These are phyloP conservation scores for Pseudopyrenochaeta lycopersici DNA, from an alignment of 2,329 filamentous ascomycete genomes.

Conservation along the genomic window DNA sequence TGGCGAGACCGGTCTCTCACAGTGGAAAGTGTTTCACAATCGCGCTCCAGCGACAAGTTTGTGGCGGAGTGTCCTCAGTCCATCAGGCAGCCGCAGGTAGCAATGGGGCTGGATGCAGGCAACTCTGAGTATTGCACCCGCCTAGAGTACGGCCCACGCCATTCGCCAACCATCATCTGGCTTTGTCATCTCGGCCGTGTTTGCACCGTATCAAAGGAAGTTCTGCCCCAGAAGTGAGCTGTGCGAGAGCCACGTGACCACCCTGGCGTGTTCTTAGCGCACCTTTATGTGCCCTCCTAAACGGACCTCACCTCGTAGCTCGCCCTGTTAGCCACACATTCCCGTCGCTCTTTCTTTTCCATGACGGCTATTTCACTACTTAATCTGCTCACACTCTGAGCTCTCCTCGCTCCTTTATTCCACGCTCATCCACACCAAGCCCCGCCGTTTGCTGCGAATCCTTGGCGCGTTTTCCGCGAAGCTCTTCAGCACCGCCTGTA, in stretches of 20 bases:
- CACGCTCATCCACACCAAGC: slow-evolving; percentile 16
- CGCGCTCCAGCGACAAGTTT: slow-evolving; percentile 3
- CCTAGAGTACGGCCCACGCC: slow-evolving; percentile 1
- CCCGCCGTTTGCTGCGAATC: slow-evolving; percentile 28
- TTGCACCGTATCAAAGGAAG: slow-evolving; percentile 5
- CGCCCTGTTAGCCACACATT: slow-evolving; percentile 19
- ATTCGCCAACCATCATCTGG: slow-evolving; percentile 21
- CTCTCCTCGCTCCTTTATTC: slow-evolving; percentile 30
- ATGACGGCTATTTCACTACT: slow-evolving; percentile 42
- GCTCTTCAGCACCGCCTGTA: slow-evolving; percentile 29
- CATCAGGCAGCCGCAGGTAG: slow-evolving; percentile 46
- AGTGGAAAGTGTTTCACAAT: slow-evolving; percentile 22
- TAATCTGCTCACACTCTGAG: slow-evolving; percentile 40
- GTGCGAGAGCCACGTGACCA: slow-evolving; percentile 24
- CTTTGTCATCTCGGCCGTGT: slow-evolving; percentile 17
- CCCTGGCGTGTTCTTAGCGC: slow-evolving; percentile 17
- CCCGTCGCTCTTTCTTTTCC: slow-evolving; percentile 34
- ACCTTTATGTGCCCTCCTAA: slow-evolving; percentile 18
- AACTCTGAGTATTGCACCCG: slow-evolving; percentile 11
- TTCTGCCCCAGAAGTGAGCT: slow-evolving; percentile 8
- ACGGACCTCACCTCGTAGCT: slow-evolving; percentile 23
- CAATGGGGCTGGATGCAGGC: slow-evolving; percentile 30
- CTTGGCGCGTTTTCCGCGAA: slow-evolving; percentile 48
- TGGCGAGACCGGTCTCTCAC: slow-evolving; percentile 11
- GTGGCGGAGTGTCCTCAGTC: slow-evolving; percentile 27